Evolutionary conservation across 2,329 filamentous ascomycete species (phyloP), one percentile per base, ranked within the genome.

Genomic region (Microsporum ferrugineum): DNA sequence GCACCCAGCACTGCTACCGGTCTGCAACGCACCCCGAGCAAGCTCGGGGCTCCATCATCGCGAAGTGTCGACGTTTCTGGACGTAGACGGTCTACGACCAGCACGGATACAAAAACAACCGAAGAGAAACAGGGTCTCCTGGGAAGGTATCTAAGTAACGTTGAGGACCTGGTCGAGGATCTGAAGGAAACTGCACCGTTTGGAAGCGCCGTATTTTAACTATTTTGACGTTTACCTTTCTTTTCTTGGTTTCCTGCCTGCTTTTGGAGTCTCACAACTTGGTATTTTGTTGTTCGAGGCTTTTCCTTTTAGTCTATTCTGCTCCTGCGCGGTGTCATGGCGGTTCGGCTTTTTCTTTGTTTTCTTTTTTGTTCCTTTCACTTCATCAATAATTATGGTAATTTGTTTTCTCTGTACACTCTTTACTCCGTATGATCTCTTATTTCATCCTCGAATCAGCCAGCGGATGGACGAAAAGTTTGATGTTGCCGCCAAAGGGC

Each of bases 81-180:
- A 7, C 66, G 70, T 60, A 69, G 68, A 65, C 65, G 71, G 64
- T 66, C 69, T 38, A 66, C 71, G 56, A 56, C 59, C 2, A 58
- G 49, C 39, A 33, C 64, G 62, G 60, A 67, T 64, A 87, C 81
- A n/a, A 82, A 84, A 62, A 84, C 82, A 5, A 91, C 88, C 8
- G 84, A 88, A 65, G 88, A 95, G 72, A 96, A 96, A 77, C 89
- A 94, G 76, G 80, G 80, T 58, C 75, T 95, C 72, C 77, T 95
- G 43, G 88, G 87, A 49, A 81, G 84, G 65, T 89, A 94, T 72
- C 78, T 95, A 69, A 87, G 82, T 72, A 94, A 88, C 69, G 89
- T 95, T 31, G 88, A 91, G 64, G 89, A 91, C 67, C 79, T 95
- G 63, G 89, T 95, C 60, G 85, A 88, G 71, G 90, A 96, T 73